phyloP scores from a whole-genome alignment of 768 basidiomycete genomes.

The Termitomyces sp. region DNA sequence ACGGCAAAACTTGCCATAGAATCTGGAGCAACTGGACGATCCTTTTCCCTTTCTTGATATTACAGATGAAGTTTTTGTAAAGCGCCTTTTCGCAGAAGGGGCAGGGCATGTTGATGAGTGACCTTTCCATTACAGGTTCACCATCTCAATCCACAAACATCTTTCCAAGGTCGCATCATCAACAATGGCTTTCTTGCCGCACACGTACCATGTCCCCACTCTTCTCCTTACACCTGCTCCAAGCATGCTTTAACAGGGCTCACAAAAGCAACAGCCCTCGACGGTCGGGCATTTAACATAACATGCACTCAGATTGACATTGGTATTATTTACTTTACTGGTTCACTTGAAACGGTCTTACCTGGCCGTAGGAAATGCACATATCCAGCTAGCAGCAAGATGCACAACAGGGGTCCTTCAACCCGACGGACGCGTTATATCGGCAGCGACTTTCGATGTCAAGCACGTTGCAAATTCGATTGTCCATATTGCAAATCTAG shows the following conservation, averaged over 20 bases:
- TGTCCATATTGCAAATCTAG: slow-evolving; percentile 66
- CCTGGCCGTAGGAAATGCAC: slow-evolving; percentile 54
- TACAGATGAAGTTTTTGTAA: slow-evolving; percentile 50
- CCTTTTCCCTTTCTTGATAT: slow-evolving; percentile 18
- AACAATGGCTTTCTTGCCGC: slow-evolving; percentile 83
- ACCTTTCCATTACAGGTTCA: background rate
- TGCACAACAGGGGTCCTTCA: slow-evolving; percentile 51
- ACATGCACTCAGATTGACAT: slow-evolving; percentile 82
- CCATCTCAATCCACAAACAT: no score
- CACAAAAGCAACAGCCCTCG: slow-evolving; percentile 63
- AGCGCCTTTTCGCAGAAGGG: slow-evolving; percentile 48
- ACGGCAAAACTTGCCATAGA: slow-evolving; percentile 41
- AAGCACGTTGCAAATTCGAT: slow-evolving; percentile 57
- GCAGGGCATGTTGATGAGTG: slow-evolving; percentile 49
- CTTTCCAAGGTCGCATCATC: slow-evolving; percentile 21
- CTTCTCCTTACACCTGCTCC: slow-evolving; percentile 63
- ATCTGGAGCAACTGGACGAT: slow-evolving; percentile 16
- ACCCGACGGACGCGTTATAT: slow-evolving; percentile 51
- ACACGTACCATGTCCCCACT: slow-evolving; percentile 59
- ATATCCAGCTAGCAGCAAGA: slow-evolving; percentile 47
- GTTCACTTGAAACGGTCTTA: background rate
- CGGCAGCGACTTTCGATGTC: slow-evolving; percentile 64
- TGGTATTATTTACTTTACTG: slow-evolving; percentile 31
- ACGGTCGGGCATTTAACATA: slow-evolving; percentile 67
- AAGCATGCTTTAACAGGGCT: slow-evolving; percentile 80